phyloP scores from a whole-genome alignment of 345 rosid genomes.

The Brassica cretica region DNA sequence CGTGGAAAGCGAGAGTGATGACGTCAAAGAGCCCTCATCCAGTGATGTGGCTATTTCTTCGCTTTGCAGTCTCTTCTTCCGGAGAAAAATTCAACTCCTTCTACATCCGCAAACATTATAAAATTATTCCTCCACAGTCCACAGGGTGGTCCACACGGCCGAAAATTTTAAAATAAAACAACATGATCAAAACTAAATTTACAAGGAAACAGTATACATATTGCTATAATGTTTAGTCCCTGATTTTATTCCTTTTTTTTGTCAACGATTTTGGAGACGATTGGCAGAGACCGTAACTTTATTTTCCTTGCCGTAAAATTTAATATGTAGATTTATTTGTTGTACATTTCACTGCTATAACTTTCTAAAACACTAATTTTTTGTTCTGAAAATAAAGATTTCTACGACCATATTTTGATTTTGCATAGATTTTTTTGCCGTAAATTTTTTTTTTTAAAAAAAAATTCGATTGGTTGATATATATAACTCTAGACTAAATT shows the following conservation, averaged over 20 bases:
- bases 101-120: constrained; percentile 35
- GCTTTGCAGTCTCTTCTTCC: constrained; percentile 67
- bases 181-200: not conserved
- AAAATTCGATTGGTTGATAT: no score
- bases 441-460: no score
- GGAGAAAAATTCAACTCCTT: constrained; percentile 50
- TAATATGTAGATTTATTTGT: no score
- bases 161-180: not conserved
- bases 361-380: no score
- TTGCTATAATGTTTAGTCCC: not conserved
- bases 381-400: no score
- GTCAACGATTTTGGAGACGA: no score
- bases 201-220: constrained; percentile 13
- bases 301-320: no score
- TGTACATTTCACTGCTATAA: no score
- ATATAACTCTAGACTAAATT: no score
- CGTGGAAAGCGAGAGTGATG: constrained; percentile 30
- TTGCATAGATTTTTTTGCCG: no score
- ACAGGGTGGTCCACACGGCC: constrained; percentile 32
- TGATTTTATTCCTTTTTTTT: constrained; percentile 21
- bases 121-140: not conserved
- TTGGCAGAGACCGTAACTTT: no score
- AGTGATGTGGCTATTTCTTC: constrained; percentile 50
- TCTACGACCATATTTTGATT: no score
- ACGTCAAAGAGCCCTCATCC: constrained; percentile 53